Percentiles rank a stretch among this genome's conserved stretches.
These are phyloP conservation scores for Penicillium sp. DNA, from an alignment of 2,329 filamentous ascomycete genomes.

Conservation along the genomic window DNA sequence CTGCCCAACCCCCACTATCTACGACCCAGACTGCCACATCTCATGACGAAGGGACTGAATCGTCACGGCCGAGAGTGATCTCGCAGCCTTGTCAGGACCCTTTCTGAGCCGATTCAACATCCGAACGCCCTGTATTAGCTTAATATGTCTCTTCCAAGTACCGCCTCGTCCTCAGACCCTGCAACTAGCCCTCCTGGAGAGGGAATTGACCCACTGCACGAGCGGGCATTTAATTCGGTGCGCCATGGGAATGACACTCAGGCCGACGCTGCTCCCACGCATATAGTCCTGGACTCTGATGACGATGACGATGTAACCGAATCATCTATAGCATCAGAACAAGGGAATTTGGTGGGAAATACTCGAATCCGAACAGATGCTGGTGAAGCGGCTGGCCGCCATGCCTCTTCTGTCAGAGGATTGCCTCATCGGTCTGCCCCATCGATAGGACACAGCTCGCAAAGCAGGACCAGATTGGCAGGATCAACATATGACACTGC, in stretches of 20 bases:
- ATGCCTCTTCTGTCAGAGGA: conserved; percentile 10
- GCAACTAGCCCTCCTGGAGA: background rate
- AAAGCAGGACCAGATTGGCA: conserved; percentile 2
- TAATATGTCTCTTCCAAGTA: background rate
- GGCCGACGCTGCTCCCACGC: background rate
- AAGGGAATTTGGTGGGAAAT: background rate
- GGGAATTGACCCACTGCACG: background rate
- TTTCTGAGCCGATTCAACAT: background rate
- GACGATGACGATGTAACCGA: background rate
- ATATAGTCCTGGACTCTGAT: background rate
- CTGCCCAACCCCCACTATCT: background rate
- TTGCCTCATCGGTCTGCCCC: conserved; percentile 29
- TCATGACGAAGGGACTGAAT: background rate
- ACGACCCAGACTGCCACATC: background rate
- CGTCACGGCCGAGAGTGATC: conserved; percentile 1
- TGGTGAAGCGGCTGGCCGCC: conserved; percentile 6
- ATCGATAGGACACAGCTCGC: conserved; percentile 16
- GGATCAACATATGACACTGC: conserved; percentile 39
- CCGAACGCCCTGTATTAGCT: background rate
- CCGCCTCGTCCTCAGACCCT: background rate
- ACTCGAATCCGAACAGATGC: background rate
- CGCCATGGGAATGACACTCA: background rate
- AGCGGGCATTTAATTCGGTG: background rate
- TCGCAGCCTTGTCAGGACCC: background rate
- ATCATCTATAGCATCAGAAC: background rate